Conservation (phyloP, 805 yeast species). For the Kodamaea fukazawae region DNA sequence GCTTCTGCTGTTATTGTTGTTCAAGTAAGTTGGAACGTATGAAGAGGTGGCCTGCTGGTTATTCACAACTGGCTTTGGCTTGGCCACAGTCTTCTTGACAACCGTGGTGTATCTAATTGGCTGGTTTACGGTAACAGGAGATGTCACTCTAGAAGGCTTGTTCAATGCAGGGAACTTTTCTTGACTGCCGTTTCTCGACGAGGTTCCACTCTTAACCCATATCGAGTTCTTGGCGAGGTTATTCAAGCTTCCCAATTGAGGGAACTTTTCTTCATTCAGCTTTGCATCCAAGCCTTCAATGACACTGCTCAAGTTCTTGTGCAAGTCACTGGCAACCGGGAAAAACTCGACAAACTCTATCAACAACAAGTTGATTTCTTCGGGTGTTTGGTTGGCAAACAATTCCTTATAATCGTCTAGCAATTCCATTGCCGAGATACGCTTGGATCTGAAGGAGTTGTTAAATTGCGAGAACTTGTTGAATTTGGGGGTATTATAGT, state of each 20-base stretch:
- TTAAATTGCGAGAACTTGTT: constrained; percentile 51
- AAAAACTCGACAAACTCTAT: constrained; percentile 60
- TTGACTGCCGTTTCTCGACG: constrained; percentile 17
- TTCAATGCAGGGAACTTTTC: constrained; percentile 31
- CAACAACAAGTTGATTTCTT: constrained; percentile 56
- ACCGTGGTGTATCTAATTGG: constrained; percentile 38
- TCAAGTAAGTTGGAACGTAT: constrained; percentile 34
- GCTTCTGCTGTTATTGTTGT: constrained; percentile 16
- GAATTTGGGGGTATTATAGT: constrained; percentile 48
- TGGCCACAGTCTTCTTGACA: constrained; percentile 17
- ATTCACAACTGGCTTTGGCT: constrained; percentile 15
- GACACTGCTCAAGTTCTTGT: constrained; percentile 33
- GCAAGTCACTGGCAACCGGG: constrained; percentile 44
- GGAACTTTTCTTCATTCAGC: constrained; percentile 43
- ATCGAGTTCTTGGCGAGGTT: not conserved
- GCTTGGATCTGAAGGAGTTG: constrained; percentile 43
- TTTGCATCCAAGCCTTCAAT: constrained; percentile 21
- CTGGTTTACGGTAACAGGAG: constrained; percentile 16
- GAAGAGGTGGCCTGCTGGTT: constrained; percentile 18
- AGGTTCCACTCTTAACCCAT: constrained; percentile 10
- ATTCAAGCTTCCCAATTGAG: constrained; percentile 38
- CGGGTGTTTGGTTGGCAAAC: constrained; percentile 39
- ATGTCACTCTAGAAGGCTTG: constrained; percentile 21
- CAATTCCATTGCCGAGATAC: constrained; percentile 48
- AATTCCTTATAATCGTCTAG: constrained; percentile 44